These are phyloP conservation scores for Penicillium janthinellum DNA, from an alignment of 2,329 filamentous ascomycete species.

Conservation along the genomic window DNA sequence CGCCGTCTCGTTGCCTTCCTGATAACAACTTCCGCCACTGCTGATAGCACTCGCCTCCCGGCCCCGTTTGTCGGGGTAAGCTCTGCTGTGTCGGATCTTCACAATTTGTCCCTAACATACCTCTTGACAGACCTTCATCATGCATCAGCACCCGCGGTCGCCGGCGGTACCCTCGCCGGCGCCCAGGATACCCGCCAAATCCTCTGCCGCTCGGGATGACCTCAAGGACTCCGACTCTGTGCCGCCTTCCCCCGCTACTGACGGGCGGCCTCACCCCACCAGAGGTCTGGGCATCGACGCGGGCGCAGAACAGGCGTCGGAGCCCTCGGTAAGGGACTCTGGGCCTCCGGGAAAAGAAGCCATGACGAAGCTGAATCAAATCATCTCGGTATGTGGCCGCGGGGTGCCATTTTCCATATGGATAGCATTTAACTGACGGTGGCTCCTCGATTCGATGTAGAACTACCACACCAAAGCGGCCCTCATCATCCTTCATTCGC, in stretches of 20 bases:
- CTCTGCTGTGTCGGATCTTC: conserved; percentile 1
- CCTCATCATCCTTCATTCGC: conserved; percentile 77
- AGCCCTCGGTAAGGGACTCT: conserved; percentile 38
- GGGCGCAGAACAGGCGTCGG: conserved; percentile 40
- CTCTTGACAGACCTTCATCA: conserved; percentile 45
- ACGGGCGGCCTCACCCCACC: conserved; percentile 53
- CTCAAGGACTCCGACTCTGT: conserved; percentile 66
- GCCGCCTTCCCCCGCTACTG: conserved; percentile 56
- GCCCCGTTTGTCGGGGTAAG: conserved; percentile 22
- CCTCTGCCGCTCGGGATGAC: conserved; percentile 74
- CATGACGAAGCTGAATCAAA: conserved; percentile 82
- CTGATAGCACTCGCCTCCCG: conserved; percentile 21
- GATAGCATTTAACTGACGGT: neutral
- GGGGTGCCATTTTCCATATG: neutral
- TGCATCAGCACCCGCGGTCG: conserved; percentile 88
- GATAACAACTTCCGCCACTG: conserved; percentile 29
- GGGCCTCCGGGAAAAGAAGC: conserved; percentile 64
- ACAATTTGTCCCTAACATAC: conserved; percentile 3
- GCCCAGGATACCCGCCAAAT: conserved; percentile 70
- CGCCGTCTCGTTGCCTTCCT: conserved; percentile 37
- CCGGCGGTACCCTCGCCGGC: conserved; percentile 66
- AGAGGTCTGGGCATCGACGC: conserved; percentile 55
- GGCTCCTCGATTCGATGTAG: conserved; percentile 50
- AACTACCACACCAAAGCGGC: conserved; percentile 91
- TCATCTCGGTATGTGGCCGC: conserved; percentile 72